Conservation (phyloP, 768 basidiomycete genomes). For the Tulasnella sp. region DNA sequence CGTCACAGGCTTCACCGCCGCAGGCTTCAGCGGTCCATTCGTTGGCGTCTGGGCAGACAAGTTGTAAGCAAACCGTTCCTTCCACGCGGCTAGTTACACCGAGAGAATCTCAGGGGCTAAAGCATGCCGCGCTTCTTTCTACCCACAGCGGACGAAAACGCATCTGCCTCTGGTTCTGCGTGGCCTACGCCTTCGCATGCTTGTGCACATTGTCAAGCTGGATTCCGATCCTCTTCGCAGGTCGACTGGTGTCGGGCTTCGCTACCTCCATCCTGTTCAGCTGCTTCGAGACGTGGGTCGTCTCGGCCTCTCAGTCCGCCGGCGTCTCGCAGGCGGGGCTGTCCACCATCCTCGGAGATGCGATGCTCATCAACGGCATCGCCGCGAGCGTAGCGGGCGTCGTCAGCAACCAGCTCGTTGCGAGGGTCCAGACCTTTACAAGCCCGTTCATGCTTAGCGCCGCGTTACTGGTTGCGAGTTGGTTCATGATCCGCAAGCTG, state of each 20-base stretch:
- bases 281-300: conserved; percentile 67
- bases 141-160: conserved; percentile 47
- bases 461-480: conserved; percentile 39
- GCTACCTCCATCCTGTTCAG: conserved; percentile 69
- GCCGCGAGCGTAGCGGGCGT: conserved; percentile 60
- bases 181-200: conserved; percentile 52
- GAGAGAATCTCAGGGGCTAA: too few species aligned
- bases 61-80: conserved; percentile 35
- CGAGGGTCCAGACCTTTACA: conserved; percentile 37
- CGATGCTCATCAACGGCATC: conserved; percentile 61
- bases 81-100: background rate
- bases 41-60: conserved; percentile 72
- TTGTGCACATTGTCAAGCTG: conserved; percentile 43
- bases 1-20: conserved; percentile 65
- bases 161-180: conserved; percentile 59
- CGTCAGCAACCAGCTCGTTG: conserved; percentile 53
- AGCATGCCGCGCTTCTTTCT: background rate
- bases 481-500: conserved; percentile 40
- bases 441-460: conserved; percentile 61
- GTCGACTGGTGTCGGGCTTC: conserved; percentile 55
- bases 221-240: conserved; percentile 49
- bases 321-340: conserved; percentile 46
- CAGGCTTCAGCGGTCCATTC: conserved; percentile 54
- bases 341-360: conserved; percentile 59
- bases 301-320: conserved; percentile 45